Conservation (phyloP, 1,139 yeast species). For the Blastobotrys ciferrii region DNA sequence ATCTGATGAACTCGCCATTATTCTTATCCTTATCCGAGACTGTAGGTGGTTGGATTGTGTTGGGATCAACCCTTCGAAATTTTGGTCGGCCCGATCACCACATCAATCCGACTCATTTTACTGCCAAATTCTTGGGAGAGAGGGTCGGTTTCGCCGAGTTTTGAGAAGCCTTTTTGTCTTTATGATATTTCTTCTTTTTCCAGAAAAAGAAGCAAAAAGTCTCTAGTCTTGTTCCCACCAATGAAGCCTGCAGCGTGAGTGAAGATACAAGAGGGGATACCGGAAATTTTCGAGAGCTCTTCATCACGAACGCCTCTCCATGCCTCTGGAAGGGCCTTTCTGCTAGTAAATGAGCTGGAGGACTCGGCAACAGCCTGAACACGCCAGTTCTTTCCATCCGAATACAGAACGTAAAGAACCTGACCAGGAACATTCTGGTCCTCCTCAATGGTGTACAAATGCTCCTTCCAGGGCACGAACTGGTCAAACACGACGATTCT, state of each 20-base stretch:
- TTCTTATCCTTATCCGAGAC: too few species aligned
- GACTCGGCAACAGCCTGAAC: constrained; percentile 83
- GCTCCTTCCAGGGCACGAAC: constrained; percentile 95
- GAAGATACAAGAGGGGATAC: constrained; percentile 82
- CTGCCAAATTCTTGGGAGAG: too few species aligned
- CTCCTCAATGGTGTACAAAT: constrained; percentile 70
- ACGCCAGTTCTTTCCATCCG: constrained; percentile 79
- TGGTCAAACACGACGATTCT: constrained; percentile 66
- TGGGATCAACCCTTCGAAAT: too few species aligned
- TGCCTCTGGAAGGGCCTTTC: constrained; percentile 82
- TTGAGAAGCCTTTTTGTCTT: too few species aligned
- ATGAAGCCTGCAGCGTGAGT: constrained; percentile 97
- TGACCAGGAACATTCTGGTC: constrained; percentile 52
- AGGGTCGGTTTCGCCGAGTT: too few species aligned
- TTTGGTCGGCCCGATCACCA: not conserved
- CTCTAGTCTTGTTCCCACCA: constrained; percentile 86
- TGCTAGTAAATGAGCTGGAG: constrained; percentile 73
- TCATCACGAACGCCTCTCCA: constrained; percentile 96
- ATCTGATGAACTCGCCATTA: constrained; percentile 44
- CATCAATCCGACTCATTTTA: too few species aligned
- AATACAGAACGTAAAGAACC: constrained; percentile 74
- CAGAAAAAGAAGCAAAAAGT: too few species aligned
- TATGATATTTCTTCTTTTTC: too few species aligned
- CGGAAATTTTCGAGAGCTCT: constrained; percentile 65
- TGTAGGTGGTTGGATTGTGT: too few species aligned